Conservation (phyloP, 441 rosid genomes). For the Mallotus repandus region DNA sequence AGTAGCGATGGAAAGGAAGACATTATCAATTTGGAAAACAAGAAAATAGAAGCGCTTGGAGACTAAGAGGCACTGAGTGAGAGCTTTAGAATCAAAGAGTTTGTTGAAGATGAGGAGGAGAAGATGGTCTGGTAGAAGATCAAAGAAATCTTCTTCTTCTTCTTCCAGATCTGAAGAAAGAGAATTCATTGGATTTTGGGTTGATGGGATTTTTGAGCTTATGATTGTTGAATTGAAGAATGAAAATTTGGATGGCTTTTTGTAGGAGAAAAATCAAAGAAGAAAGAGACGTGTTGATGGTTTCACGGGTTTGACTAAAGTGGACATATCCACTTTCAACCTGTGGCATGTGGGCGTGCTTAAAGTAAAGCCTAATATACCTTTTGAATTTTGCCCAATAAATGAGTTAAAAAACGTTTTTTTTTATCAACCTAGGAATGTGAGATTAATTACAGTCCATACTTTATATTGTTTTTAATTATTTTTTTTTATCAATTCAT, state of each 20-base stretch:
- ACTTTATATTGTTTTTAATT: too few relatives aligned
- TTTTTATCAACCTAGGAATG: too few relatives aligned
- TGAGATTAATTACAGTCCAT: too few relatives aligned
- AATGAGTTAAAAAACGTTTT: neutral
- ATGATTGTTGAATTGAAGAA: neutral
- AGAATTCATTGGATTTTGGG: neutral
- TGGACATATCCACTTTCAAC: neutral
- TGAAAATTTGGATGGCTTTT: neutral
- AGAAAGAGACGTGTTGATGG: neutral
- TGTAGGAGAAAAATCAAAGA: neutral
- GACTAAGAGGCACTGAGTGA: conserved; percentile 32
- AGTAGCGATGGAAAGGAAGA: conserved; percentile 33
- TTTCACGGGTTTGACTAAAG: neutral
- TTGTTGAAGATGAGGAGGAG: conserved; percentile 42
- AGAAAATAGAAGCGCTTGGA: conserved; percentile 38
- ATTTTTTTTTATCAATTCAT: too few relatives aligned
- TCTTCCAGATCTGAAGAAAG: too few relatives aligned
- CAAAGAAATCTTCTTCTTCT: conserved; percentile 28
- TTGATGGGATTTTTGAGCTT: neutral
- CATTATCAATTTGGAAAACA: conserved; percentile 28
- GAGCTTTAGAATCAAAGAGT: conserved; percentile 33
- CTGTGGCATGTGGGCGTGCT: neutral
- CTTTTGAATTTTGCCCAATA: neutral
- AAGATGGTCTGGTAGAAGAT: conserved; percentile 39
- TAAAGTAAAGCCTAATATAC: neutral